A percentile compares a stretch with the other conserved stretches of the same genome.
phyloP scores from a whole-genome alignment of 108 stramenopile species.

The Bacterosira constricta region DNA sequence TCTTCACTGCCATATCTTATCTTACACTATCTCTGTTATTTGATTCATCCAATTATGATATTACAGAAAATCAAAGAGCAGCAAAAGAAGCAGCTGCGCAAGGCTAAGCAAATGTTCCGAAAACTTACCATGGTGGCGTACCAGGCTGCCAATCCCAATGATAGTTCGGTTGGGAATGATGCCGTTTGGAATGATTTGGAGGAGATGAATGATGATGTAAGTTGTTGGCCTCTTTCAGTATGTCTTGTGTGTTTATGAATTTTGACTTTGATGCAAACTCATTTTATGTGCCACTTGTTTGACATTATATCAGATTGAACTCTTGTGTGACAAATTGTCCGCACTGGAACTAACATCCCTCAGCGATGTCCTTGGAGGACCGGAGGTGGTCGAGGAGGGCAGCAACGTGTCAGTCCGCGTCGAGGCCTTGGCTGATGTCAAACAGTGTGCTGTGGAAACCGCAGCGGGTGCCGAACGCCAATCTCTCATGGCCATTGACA shows the following conservation, averaged over 20 bases:
- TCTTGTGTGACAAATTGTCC: constrained; percentile 50
- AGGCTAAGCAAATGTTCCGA: constrained; percentile 72
- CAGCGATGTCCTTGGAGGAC: constrained; percentile 37
- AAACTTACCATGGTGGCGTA: constrained; percentile 57
- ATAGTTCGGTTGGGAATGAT: constrained; percentile 50
- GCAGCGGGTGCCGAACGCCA: constrained; percentile 40
- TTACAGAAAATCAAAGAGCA: constrained; percentile 64
- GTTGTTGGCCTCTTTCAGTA: no score
- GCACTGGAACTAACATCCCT: constrained; percentile 36
- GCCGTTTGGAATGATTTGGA: constrained; percentile 52
- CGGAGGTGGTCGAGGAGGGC: constrained; percentile 33
- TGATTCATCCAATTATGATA: neutral
- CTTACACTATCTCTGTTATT: neutral
- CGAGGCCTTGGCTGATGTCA: constrained; percentile 35
- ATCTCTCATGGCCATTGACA: constrained; percentile 30
- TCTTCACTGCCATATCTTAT: neutral
- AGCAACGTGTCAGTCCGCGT: constrained; percentile 17
- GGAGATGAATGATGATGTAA: constrained; percentile 59
- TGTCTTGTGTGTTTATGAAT: no score
- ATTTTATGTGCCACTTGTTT: no score
- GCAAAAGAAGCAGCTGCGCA: constrained; percentile 82
- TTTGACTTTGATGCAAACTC: no score
- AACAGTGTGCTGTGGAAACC: constrained; percentile 35
- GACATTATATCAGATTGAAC: constrained; percentile 47
- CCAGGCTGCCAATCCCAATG: constrained; percentile 46